These are phyloP conservation scores for Pseudotsuga menziesii DNA, from an alignment of 75 land plant species.

Conservation along the genomic window DNA sequence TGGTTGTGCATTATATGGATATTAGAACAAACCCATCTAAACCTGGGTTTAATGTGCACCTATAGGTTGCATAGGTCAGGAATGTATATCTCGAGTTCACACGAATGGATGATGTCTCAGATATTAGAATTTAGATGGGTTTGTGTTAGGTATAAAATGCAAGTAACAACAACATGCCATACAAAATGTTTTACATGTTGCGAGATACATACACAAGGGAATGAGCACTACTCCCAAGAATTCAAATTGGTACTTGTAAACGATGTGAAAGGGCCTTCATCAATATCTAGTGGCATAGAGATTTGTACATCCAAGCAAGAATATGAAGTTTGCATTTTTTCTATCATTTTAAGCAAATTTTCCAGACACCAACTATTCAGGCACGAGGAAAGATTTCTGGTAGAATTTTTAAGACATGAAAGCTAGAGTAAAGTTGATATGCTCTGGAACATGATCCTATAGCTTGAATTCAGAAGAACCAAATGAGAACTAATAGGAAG, in stretches of 20 bases:
- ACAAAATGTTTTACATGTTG: background rate
- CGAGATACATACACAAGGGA: conserved; percentile 50
- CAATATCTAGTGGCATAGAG: conserved; percentile 69
- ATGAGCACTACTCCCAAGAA: no score
- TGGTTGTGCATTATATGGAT: no score
- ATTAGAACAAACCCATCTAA: no score
- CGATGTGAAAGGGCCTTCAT: conserved; percentile 71
- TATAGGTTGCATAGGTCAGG: no score
- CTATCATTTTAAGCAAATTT: background rate
- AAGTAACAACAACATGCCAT: background rate
- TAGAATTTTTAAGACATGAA: background rate
- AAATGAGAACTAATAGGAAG: conserved; percentile 52
- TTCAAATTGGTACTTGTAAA: conserved; percentile 64
- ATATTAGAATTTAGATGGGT: no score
- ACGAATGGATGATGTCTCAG: no score
- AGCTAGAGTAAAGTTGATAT: conserved; percentile 43
- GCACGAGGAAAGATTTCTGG: no score
- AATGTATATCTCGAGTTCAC: no score
- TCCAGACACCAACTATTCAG: no score
- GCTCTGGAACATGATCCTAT: conserved; percentile 67
- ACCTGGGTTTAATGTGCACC: no score
- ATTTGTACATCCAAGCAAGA: conserved; percentile 37
- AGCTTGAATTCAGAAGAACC: conserved; percentile 47
- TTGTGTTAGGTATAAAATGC: background rate
- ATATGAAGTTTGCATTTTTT: conserved; percentile 1